These are phyloP conservation scores for Speleostelium caveatum DNA, from an alignment of 78 protist species.

Conservation along the genomic window DNA sequence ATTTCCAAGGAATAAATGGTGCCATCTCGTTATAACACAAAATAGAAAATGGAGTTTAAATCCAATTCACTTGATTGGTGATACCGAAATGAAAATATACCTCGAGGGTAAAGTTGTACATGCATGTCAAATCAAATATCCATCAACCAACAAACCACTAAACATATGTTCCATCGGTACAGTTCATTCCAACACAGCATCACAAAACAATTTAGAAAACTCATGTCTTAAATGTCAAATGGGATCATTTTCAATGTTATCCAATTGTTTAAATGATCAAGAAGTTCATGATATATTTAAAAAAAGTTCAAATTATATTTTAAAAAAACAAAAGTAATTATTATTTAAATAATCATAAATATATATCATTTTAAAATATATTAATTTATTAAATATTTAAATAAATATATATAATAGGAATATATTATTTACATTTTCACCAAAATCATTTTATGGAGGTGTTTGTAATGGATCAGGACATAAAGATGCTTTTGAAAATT, in stretches of 20 bases:
- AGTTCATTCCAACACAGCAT: not conserved
- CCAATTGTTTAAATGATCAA: not conserved
- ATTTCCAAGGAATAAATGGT: conserved; percentile 48
- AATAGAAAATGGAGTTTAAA: conserved; percentile 31
- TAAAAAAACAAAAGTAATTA: conserved; percentile 15
- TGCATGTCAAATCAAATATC: conserved; percentile 27
- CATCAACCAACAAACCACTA: conserved; percentile 41
- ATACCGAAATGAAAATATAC: not conserved
- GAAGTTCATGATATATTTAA: conserved; percentile 14
- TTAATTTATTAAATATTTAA: not conserved
- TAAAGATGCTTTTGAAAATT: not conserved
- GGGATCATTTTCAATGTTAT: conserved; percentile 50
- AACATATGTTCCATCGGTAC: conserved; percentile 59
- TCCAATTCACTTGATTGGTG: not conserved
- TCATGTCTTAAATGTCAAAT: conserved; percentile 41
- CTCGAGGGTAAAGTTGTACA: conserved; percentile 15
- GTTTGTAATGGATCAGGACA: conserved; percentile 54
- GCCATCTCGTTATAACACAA: conserved; percentile 36
- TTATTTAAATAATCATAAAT: conserved; percentile 42
- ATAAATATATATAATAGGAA: not conserved
- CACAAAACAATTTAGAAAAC: not conserved
- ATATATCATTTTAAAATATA: no score
- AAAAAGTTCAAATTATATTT: conserved; percentile 34
- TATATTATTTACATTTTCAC: conserved; percentile 40
- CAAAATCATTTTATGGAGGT: conserved; percentile 44